Evolutionary conservation across 331 rosid species (phyloP).

Genomic region (Spiraea crenata): DNA sequence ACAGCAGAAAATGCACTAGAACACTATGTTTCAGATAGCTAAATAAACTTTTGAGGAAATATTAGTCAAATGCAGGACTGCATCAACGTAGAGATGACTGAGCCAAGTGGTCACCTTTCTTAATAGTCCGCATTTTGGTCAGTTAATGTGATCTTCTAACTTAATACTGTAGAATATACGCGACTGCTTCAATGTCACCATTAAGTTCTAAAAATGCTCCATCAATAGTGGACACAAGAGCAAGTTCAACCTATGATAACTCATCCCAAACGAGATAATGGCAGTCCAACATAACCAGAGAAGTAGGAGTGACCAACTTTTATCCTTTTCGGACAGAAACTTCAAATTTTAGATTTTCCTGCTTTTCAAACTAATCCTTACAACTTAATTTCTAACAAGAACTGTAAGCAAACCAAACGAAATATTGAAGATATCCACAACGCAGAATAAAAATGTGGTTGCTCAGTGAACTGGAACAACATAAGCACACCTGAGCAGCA

Average conservation of each 20-base stretch:
- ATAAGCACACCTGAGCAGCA: conserved; percentile 82
- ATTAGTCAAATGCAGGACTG: background rate
- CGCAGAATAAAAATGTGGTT: conserved; percentile 7
- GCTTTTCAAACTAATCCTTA: background rate
- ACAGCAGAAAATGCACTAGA: background rate
- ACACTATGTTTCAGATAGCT: background rate
- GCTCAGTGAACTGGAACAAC: conserved; percentile 9
- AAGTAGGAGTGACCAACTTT: background rate
- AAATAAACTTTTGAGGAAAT: background rate
- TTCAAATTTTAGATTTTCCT: background rate
- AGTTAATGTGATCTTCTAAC: background rate
- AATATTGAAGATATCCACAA: background rate
- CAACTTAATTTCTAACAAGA: background rate
- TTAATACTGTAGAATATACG: background rate
- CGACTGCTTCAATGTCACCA: background rate
- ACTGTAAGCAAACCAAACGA: background rate
- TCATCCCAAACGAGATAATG: background rate
- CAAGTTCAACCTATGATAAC: background rate
- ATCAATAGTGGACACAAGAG: background rate
- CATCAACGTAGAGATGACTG: background rate
- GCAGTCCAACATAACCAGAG: background rate
- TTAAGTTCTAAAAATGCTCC: background rate
- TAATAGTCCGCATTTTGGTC: background rate
- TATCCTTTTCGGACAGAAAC: no score
- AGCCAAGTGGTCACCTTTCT: background rate